Evolutionary conservation across 2,329 filamentous ascomycete species (phyloP), one percentile per base, ranked within the genome.

Genomic region (Scortechinia acanthostroma): DNA sequence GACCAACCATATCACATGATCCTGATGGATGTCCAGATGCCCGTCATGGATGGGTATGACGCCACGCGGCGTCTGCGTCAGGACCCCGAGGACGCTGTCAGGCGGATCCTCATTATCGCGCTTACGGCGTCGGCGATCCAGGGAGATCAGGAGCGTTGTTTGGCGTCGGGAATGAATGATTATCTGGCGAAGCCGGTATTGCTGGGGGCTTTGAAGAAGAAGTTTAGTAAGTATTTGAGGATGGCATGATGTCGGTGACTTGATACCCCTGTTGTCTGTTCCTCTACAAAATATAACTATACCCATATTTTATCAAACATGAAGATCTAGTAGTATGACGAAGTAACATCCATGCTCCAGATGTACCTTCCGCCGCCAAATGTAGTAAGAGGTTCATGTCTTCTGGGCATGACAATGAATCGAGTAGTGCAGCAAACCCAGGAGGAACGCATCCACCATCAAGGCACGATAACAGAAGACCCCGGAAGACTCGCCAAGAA

Each of bases 101-200:
- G 88, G 44, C 83, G 88, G 51, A 80, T 94, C 1, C 71, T 96
- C n/a, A 87, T 97, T 43, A 96, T 97, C 54, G 91, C 91, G 45
- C 96, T 97, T 91, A 97, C 91, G 1, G 91, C 91, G 1, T 91
- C 85, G 21, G 91, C 91, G 2, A 97, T 97, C 49, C 87, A 93
- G 59, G 91, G 91, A 16, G 91, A 97, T 59, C 76, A 91, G 42
- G 91, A 97, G 60, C 96, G 95, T 65, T 96, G 91, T 54, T 69
- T 96, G n/a, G 88, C 90, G 43, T 88, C 89, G 1, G 91, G 91
- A 40, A 97, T 97, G 91, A 95, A 96, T 62, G 93, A 96, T 57
- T 97, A 96, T 56, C 77, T 96, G 1, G 90, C 91, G 15, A 97
- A 97, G 60, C 91, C 91, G 1, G 91, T 97, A n/a, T 78, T 90